Percentiles rank a stretch among this genome's conserved stretches.
phyloP scores from a whole-genome alignment of 148 eudicot genomes.

The Limonium bicolor region DNA sequence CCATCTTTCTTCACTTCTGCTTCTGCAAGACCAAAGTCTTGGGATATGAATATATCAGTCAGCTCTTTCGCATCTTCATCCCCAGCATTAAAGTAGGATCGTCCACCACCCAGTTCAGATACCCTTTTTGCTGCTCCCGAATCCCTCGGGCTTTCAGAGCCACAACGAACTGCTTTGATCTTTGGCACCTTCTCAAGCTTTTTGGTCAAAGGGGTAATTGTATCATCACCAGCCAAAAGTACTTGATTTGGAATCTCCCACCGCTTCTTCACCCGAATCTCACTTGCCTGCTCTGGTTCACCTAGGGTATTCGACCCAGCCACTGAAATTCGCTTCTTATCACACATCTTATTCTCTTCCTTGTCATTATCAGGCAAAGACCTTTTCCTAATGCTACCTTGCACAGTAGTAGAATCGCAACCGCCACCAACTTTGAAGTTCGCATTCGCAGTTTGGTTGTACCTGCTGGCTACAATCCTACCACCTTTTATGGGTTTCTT shows the following conservation, averaged over 20 bases:
- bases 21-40: conserved; percentile 41
- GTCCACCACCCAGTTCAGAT: conserved; percentile 52
- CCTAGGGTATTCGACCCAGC: conserved; percentile 19
- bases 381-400: conserved; percentile 43
- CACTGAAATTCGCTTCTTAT: conserved; percentile 54
- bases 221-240: conserved; percentile 15
- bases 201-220: conserved; percentile 15
- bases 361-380: conserved; percentile 61
- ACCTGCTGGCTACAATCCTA: conserved; percentile 73
- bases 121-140: conserved; percentile 81
- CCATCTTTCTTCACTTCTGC: too few species aligned
- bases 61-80: conserved; percentile 14
- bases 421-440: too few species aligned
- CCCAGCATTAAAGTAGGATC: conserved; percentile 28
- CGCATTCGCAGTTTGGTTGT: conserved; percentile 32
- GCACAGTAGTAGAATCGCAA: conserved; percentile 27
- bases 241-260: conserved; percentile 51
- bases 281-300: conserved; percentile 12
- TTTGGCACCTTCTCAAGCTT: conserved; percentile 41
- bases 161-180: conserved; percentile 28
- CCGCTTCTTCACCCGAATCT: conserved; percentile 37
- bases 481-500: conserved; percentile 64
- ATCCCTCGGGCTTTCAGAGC: conserved; percentile 46
- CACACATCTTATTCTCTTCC: conserved; percentile 35
- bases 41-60: conserved; percentile 25